phyloP scores from a whole-genome alignment of 169 alveolate species.

The Plasmodium vivax region DNA sequence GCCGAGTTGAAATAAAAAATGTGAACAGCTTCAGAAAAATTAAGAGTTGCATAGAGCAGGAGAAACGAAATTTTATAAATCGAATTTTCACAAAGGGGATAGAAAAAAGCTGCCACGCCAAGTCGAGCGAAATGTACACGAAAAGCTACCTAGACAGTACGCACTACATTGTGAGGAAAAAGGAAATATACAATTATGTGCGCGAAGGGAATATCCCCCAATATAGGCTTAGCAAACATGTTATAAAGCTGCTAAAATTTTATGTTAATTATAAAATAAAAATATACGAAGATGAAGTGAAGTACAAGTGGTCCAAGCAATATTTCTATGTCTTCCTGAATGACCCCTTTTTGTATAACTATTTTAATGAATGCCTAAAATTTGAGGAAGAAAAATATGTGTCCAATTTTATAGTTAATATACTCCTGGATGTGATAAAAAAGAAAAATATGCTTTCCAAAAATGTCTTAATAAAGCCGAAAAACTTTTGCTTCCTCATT shows the following conservation, averaged over 20 bases:
- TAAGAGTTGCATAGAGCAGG: constrained; percentile 52
- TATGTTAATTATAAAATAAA: constrained; percentile 73
- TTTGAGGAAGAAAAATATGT: constrained; percentile 57
- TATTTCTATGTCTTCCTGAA: constrained; percentile 64
- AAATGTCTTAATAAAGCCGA: constrained; percentile 58
- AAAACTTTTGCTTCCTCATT: constrained; percentile 55
- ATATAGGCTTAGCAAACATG: constrained; percentile 19
- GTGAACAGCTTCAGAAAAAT: constrained; percentile 80
- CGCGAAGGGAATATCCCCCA: constrained; percentile 65
- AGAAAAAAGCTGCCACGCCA: neutral
- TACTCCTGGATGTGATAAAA: constrained; percentile 43
- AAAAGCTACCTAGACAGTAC: constrained; percentile 67
- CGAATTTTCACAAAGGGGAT: neutral
- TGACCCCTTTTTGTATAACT: constrained; percentile 73
- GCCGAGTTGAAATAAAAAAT: constrained; percentile 81
- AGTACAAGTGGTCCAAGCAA: constrained; percentile 68
- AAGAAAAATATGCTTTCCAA: constrained; percentile 59
- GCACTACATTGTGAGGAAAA: constrained; percentile 47
- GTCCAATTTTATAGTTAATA: constrained; percentile 70
- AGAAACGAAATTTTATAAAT: constrained; percentile 39
- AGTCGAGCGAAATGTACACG: constrained; percentile 11
- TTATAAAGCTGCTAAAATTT: constrained; percentile 52
- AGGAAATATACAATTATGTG: constrained; percentile 60
- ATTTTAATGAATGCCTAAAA: constrained; percentile 63
- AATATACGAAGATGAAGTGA: constrained; percentile 69